Conservation (phyloP, 2,329 filamentous ascomycete species). For the Fusarium sp. region DNA sequence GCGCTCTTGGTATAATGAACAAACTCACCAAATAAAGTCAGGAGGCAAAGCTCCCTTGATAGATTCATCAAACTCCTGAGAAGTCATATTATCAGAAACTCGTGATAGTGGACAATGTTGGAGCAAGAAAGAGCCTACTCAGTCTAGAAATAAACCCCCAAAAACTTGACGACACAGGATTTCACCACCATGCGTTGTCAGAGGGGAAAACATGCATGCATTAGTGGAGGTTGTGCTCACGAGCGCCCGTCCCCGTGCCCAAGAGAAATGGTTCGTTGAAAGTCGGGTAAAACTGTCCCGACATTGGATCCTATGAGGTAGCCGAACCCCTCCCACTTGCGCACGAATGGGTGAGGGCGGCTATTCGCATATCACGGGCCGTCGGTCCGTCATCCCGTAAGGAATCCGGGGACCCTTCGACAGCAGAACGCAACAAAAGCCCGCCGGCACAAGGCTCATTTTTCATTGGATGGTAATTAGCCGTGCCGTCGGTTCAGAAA, state of each 20-base stretch:
- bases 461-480: neutral
- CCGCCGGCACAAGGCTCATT: neutral
- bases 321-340: neutral
- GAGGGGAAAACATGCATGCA: conserved; percentile 10
- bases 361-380: neutral
- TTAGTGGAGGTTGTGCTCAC: conserved; percentile 6
- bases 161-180: neutral
- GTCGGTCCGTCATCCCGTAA: conserved; percentile 10
- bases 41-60: conserved; percentile 16
- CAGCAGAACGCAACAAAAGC: neutral
- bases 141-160: neutral
- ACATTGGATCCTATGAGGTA: neutral
- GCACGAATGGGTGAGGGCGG: conserved; percentile 5
- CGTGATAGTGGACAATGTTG: neutral
- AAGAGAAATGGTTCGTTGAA: neutral
- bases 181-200: conserved; percentile 5
- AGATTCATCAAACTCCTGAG: conserved; percentile 17
- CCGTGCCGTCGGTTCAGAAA: neutral
- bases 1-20: neutral
- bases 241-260: neutral
- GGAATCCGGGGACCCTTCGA: neutral
- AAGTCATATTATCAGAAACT: conserved; percentile 1
- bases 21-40: conserved; percentile 38
- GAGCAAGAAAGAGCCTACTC: neutral
- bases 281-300: neutral